Evolutionary conservation across 179 eudicot genomes (phyloP), one percentile per base, ranked within the genome.

Genomic region (Beta corolliflora): DNA sequence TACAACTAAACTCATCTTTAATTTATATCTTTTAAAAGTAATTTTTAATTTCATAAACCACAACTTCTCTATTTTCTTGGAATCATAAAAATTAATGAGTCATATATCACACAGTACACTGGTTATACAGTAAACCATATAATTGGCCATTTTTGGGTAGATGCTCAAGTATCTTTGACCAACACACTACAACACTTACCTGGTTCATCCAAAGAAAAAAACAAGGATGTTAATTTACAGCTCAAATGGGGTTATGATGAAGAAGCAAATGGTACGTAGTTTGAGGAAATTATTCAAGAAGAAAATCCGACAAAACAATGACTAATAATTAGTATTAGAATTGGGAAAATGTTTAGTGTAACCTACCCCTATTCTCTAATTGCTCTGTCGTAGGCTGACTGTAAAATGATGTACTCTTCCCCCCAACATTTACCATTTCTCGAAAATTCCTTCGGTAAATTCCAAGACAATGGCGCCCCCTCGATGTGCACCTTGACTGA

Each of bases 401-500:
- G 29, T 58, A 75, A 60, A 70, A 56, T 54, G 29, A 79, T 56
- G 73, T 73, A 71, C 45, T 59, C 55, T 44, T 7, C 9, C 23
- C 2, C 15, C 36, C 69, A 64, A 12, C 41, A 7, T 10, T 31
- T 12, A n/a, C 66, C 83, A 75, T 5, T 23, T 76, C 21, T 29
- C 77, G 60, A 81, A 81, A 76, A 81, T 81, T 81, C 80, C 71
- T 72, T 71, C 11, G 60, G 45, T 77, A 29, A 78, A 65, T 5
- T 67, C 68, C 83, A 64, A 80, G 73, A 74, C 83, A 74, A 80
- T 64, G 55, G 81, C 63, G 66, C 73, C 83, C 83, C 83, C 78
- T 80, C 78, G 50, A n/a, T 73, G 83, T 63, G 48, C 78, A 48
- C 73, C 71, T 15, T 65, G 41, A 44, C 55, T 74, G 48, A 80